A percentile compares a stretch with the other conserved stretches of the same genome.
These are phyloP conservation scores for Glaciozyma antarctica DNA, from an alignment of 768 basidiomycete species.

Conservation along the genomic window DNA sequence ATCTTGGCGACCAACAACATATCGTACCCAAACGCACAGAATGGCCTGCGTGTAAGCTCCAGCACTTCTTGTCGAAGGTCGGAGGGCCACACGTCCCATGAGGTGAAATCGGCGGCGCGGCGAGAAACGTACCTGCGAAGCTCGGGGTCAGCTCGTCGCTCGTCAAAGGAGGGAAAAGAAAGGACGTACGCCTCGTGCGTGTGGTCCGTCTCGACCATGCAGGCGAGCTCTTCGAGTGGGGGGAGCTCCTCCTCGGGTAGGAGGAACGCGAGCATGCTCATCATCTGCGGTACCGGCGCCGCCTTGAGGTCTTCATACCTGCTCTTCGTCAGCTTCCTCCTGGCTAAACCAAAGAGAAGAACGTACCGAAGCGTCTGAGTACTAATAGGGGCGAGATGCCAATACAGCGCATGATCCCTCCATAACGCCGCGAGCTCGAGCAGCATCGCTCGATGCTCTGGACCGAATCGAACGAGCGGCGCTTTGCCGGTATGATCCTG, in stretches of 20 bases:
- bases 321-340: too few relatives aligned
- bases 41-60: neutral
- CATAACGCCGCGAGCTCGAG: neutral
- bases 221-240: constrained; percentile 13
- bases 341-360: too few relatives aligned
- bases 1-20: too few relatives aligned
- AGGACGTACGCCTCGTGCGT: neutral
- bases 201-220: constrained; percentile 1
- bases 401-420: neutral
- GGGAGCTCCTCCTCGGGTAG: constrained; percentile 21
- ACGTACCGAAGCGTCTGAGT: neutral
- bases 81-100: constrained; percentile 20
- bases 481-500: constrained; percentile 13
- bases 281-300: constrained; percentile 18
- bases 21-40: too few relatives aligned
- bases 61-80: constrained; percentile 12
- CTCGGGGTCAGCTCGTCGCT: neutral
- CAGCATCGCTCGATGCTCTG: neutral
- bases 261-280: constrained; percentile 22
- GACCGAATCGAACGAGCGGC: neutral
- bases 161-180: neutral
- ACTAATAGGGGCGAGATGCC: neutral
- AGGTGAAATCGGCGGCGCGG: constrained; percentile 17
- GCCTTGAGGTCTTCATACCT: constrained; percentile 30
- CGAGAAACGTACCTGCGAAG: constrained; percentile 19